phyloP scores from a whole-genome alignment of 768 basidiomycete genomes.

The Multifurca ochricompacta region DNA sequence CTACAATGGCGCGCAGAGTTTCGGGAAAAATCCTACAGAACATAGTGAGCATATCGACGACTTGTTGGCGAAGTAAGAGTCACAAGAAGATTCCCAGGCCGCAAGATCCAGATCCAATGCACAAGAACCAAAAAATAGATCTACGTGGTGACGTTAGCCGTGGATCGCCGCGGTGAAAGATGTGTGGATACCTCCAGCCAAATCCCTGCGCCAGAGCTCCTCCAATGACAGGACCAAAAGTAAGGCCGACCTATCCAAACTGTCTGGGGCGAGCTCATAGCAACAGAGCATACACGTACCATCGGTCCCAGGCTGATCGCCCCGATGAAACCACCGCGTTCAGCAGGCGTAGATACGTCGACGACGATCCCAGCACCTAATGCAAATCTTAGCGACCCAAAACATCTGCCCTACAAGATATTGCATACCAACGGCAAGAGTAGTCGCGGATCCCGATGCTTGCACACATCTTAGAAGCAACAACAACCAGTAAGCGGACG shows the following conservation, averaged over 20 bases:
- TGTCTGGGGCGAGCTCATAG: neutral
- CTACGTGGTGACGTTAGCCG: constrained; percentile 19
- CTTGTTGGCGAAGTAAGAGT: constrained; percentile 6
- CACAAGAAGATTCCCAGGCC: constrained; percentile 32
- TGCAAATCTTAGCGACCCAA: neutral
- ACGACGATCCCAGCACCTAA: constrained; percentile 68
- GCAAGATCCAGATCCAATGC: constrained; percentile 30
- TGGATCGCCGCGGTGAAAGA: neutral
- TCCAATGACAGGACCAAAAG: constrained; percentile 43
- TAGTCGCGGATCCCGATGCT: constrained; percentile 72
- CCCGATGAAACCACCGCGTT: constrained; percentile 70
- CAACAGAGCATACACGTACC: constrained; percentile 31
- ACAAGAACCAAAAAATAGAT: constrained; percentile 39
- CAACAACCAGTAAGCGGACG: constrained; percentile 65
- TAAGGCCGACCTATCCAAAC: constrained; percentile 27
- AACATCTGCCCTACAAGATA: neutral
- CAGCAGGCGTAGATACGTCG: constrained; percentile 65
- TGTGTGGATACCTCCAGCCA: constrained; percentile 26
- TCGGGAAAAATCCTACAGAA: constrained; percentile 37
- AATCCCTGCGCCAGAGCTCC: constrained; percentile 29
- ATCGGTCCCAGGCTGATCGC: constrained; percentile 58
- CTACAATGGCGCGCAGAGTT: constrained; percentile 39
- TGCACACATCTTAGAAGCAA: constrained; percentile 76
- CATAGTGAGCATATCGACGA: neutral
- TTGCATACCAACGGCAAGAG: constrained; percentile 63